Evolutionary conservation across 306 rosid species (phyloP), one percentile per base, ranked within the genome.

Genomic region (Hippophae gyantsensis): DNA sequence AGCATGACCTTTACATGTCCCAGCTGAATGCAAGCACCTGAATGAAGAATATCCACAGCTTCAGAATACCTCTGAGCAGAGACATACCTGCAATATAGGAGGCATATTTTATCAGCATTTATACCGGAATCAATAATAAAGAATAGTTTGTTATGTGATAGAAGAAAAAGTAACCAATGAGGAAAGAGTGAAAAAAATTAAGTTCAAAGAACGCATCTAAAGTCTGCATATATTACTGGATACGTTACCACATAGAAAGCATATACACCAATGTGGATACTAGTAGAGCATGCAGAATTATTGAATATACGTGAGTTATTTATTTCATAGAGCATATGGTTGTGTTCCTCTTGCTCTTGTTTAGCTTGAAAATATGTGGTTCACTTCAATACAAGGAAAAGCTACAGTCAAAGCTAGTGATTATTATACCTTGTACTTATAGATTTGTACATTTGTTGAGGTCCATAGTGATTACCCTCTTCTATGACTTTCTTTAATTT

Each of bases 361-460:
- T 6, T 42, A 42, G 9, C 12, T 27, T n/a, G 3, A 57, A 11
- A 25, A 57, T 5, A 57, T 9, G 14, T 7, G 9, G 8, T 49
- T 42, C 2, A 6, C 23, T 3, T 43, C 9, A 13, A 42, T 3
- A 49, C 14, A 49, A 13, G 53, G 14, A 6, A 49, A 7, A 9
- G 6, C 10, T 10, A 2, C 11, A 50, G 8, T 9, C 32, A 68
- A 38, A 10, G 54, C 48, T 50, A 66, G 55, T 1, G 14, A 11
- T 49, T 2, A 48, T 48, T 48, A 42, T 72, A 93, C 99, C 97
- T 88, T 69, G 95, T 86, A 80, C 89, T 84, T 42, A 77, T 61
- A 12, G 99, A 83, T 69, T 93, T 93, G 84, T 88, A 93, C 95
- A 88, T 82, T 67, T 93, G 99, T 69, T 88, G 97, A 69, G 99